Base-by-base conservation (phyloP, 2,329 filamentous ascomycete genomes). In the Thelonectria olida region DNA sequence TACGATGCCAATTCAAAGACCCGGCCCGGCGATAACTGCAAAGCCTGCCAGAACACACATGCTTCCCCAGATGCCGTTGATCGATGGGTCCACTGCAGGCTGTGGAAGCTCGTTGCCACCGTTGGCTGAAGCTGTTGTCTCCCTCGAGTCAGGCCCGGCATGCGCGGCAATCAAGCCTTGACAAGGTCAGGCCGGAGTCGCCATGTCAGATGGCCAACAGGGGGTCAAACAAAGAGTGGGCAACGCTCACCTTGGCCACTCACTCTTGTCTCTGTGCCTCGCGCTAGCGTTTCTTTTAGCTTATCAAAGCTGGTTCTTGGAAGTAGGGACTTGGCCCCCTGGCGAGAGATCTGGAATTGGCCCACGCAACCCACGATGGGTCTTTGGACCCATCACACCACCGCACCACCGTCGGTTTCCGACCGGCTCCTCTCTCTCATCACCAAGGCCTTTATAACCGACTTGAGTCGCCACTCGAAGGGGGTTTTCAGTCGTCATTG, bases 321-420 rank as follows among this genome's bases (percentile, higher is more conserved):
- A 17, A 41, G 31, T 52, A 53, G 25, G 31, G 48, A 34, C 45
- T 57, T 42, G 54, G 44, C 59, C 66, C 68, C 69, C 59, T 67
- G 64, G 61, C 41, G 59, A 64, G 64, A 64, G 52, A 69, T 67
- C 65, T 68, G 58, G 66, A 72, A 72, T 68, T 72, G 68, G 67
- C 48, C 65, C 61, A 63, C 57, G 62, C 71, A 67, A 63, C 48
- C 65, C 61, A 63, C 58, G 62, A 66, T 68, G 66, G 67, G 59
- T 63, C 58, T 59, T 12, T 50, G 64, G 67, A 65, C 64, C 70
- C 70, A 71, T 72, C 70, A 69, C 67, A 69, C 70, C 70, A 72
- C 64, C 68, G 31, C 31, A 34, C 10, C 66, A 68, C 67, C 60
- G 59, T 72, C 69, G 69, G 69, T 63, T 54, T 72, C 69, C 69